Conservation (phyloP, 108 stramenopile genomes). For the Conticribra weissflogii region DNA sequence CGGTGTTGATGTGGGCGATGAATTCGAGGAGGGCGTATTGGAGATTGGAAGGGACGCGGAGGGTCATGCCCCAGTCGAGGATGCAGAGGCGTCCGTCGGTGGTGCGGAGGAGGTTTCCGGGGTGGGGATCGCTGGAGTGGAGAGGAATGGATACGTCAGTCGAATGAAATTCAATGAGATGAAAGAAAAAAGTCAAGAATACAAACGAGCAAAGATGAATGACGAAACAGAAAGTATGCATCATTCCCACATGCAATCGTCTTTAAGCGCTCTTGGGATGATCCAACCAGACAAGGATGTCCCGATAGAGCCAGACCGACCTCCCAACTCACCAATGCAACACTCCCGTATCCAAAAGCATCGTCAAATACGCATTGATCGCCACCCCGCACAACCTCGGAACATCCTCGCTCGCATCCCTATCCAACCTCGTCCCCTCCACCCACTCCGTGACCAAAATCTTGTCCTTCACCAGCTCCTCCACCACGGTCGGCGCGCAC, state of each 20-base stretch:
- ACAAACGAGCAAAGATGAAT: conserved; percentile 24
- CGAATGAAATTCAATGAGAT: not conserved
- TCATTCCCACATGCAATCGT: too few relatives aligned
- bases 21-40: conserved; percentile 89
- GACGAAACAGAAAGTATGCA: not conserved
- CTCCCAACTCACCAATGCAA: conserved; percentile 39
- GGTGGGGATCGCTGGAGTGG: conserved; percentile 12
- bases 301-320: too few relatives aligned
- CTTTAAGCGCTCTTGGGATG: too few relatives aligned
- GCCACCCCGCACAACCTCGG: conserved; percentile 85
- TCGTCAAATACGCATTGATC: conserved; percentile 85
- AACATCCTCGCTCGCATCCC: conserved; percentile 66
- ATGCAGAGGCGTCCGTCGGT: conserved; percentile 84
- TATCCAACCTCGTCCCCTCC: conserved; percentile 84
- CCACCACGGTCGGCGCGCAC: conserved; percentile 78
- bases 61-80: conserved; percentile 90
- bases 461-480: conserved; percentile 64
- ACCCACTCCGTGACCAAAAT: conserved; percentile 92
- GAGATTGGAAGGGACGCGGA: conserved; percentile 72
- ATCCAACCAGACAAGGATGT: too few relatives aligned
- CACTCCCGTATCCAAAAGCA: conserved; percentile 83
- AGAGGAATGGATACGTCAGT: not conserved
- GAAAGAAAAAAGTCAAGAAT: conserved; percentile 50
- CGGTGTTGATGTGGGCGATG: conserved; percentile 88
- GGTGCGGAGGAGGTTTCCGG: conserved; percentile 78